Base-by-base conservation (phyloP, 1,284 basidiomycete genomes). In the Tilletia caries region DNA sequence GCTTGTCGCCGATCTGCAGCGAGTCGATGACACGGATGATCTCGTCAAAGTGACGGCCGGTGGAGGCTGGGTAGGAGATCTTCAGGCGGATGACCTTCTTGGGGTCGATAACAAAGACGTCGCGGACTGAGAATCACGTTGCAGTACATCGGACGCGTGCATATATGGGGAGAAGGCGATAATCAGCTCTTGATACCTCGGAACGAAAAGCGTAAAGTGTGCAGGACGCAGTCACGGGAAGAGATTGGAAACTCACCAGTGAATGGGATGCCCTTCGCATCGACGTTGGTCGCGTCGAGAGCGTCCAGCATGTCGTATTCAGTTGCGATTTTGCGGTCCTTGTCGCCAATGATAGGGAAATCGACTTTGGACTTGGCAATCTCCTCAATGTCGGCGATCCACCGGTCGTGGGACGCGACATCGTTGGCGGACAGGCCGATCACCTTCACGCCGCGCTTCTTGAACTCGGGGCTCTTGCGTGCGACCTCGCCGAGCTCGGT, bases 401-500 rank as follows among this genome's bases (percentile, higher is more conserved):
- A 99, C 71, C 88, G 86, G 75, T 90, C 84, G 87, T 99, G 96
- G 60, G 79, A 81, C 20, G 88, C 85, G 73, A 98, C 88, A 78
- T 88, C 89, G 85, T 98, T 98, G 83, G 94, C 94, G 64, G 93
- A 96, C 71, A 98, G 89, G 52, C 95, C 78, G 48, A 80, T 77
- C 4, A 78, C 88, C 86, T 98, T 98, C 80, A 97, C 93, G 73
- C 90, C 89, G 72, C 95, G 91, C 81, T 89, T 89, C 73, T 85
- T 86, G 84, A 98, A 99, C 84, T 98, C 94, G 20, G 86, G 86
- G n/a, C 88, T 87, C 72, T 91, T 89, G 77, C 92, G 90, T 50
- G 95, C 91, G 41, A 97, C 93, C 82, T 96, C 95, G 68, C 92
- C 94, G 66, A 99, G 90, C 86, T 98, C 96, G 66, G 96, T 99